phyloP scores from a whole-genome alignment of 2,329 filamentous ascomycete species.

The Sporothrix variecibatus region DNA sequence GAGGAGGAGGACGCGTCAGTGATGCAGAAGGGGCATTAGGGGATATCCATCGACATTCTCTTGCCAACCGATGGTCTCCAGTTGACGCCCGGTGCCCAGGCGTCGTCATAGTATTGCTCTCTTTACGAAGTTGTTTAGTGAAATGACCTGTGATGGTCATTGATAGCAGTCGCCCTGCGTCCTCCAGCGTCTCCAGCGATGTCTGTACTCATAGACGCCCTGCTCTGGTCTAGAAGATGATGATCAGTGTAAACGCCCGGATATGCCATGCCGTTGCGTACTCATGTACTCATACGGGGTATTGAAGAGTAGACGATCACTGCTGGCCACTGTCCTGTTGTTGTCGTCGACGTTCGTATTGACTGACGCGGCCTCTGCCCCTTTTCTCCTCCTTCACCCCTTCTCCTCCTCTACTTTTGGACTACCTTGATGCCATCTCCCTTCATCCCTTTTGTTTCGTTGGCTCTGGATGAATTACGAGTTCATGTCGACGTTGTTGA shows the following conservation, averaged over 20 bases:
- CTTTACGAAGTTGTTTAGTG: neutral
- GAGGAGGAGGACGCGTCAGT: neutral
- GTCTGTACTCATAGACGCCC: neutral
- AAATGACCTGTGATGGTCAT: neutral
- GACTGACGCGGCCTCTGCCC: conserved; percentile 5
- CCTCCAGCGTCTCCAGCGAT: neutral
- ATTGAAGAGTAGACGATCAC: neutral
- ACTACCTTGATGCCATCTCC: neutral
- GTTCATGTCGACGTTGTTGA: neutral
- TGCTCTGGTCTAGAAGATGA: neutral
- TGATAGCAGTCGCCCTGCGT: neutral
- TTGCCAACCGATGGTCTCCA: neutral
- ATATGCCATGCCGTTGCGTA: conserved; percentile 2
- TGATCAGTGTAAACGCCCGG: neutral
- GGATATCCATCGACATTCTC: neutral
- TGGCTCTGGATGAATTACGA: neutral
- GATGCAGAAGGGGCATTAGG: neutral
- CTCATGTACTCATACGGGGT: neutral
- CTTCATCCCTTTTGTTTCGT: neutral
- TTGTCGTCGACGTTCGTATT: neutral
- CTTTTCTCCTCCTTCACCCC: neutral
- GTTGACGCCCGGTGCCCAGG: neutral
- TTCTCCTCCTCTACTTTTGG: neutral
- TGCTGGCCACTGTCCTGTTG: neutral
- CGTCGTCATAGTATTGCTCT: conserved; percentile 11